Conservation (phyloP, 768 basidiomycete genomes). For the Hygrocybe punicea region DNA sequence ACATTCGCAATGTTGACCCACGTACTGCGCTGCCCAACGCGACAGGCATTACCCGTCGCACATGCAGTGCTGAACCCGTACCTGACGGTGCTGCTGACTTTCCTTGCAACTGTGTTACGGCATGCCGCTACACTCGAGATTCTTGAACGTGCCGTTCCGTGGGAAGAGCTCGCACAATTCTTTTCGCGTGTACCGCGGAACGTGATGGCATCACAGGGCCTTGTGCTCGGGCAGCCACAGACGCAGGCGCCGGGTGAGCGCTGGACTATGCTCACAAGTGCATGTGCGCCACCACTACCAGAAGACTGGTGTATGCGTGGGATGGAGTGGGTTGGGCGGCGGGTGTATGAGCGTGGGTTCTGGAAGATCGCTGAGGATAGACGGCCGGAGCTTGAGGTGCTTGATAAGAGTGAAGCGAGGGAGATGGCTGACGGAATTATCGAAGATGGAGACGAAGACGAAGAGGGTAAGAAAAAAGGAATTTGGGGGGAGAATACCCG, state of each 20-base stretch:
- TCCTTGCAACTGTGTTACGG: conserved; percentile 74
- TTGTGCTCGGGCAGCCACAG: conserved; percentile 4
- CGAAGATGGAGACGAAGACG: conserved; percentile 69
- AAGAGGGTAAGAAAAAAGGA: conserved; percentile 26
- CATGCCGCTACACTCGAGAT: conserved; percentile 56
- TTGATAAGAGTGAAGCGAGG: conserved; percentile 56
- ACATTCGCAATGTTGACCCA: conserved; percentile 74
- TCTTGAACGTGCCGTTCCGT: conserved; percentile 79
- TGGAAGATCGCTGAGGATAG: conserved; percentile 81
- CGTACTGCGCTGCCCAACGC: conserved; percentile 61
- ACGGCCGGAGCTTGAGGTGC: conserved; percentile 71
- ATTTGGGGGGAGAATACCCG: conserved; percentile 43
- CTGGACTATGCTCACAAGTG: conserved; percentile 66
- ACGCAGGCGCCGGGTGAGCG: conserved; percentile 40
- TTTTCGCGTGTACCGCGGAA: conserved; percentile 58
- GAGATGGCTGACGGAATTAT: conserved; percentile 74
- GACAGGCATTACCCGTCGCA: conserved; percentile 56
- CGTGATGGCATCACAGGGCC: conserved; percentile 25
- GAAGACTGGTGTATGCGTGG: conserved; percentile 97
- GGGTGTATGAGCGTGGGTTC: conserved; percentile 89
- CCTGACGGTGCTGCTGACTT: conserved; percentile 81
- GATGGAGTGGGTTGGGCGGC: conserved; percentile 92
- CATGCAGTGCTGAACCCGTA: conserved; percentile 75
- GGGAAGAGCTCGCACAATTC: conserved; percentile 67
- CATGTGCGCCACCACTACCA: conserved; percentile 67